Evolutionary conservation across 192 early-diverging fungal genomes (phyloP), one percentile per base, ranked within the genome.

Genomic region (Podila clonocystis): DNA sequence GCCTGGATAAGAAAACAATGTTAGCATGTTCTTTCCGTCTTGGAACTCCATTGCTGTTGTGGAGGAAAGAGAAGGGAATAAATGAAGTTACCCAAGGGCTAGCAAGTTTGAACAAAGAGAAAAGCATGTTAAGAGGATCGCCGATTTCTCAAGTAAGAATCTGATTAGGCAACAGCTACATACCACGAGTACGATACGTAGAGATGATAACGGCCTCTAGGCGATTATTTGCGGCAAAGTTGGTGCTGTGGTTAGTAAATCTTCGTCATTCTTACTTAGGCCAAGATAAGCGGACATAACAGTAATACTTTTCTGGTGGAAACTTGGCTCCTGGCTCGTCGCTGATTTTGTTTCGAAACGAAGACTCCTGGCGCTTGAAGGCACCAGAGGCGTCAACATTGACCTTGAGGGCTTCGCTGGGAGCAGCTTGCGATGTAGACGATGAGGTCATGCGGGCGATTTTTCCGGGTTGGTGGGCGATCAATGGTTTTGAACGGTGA

Each of bases 361-460:
- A 84, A 9, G 94, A 94, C 28, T 86, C 85, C 70, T 93, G 89
- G 57, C 95, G 90, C 57, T 88, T 88, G 83, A 95, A 97, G 71
- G 94, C 92, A 73, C 96, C 96, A 61, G 59, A 45, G 13, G 11
- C 41, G 17, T 45, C 41, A 8, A 45, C 15, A 45, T 45, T 45
- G 13, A 45, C 41, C 2, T 45, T 45, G 41, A 45, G 41, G 4
- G 13, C 41, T 45, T 45, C 41, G 15, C 3, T 15, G 17, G 41
- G 41, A 15, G 41, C 13, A 45, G 41, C 13, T 45, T 45, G 41
- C 3, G 41, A 15, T 45, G 41, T 45, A 45, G 41, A 15, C 3
- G 41, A 45, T 17, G 13, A 17, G 41, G 41, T 0, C 41, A 45
- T 45, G 13, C 1, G 13, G 15, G 8, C 41, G 13, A 3, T 15